Evolutionary conservation across 805 yeast species (phyloP).

Genomic region (Starmerella khaoyaiensis): DNA sequence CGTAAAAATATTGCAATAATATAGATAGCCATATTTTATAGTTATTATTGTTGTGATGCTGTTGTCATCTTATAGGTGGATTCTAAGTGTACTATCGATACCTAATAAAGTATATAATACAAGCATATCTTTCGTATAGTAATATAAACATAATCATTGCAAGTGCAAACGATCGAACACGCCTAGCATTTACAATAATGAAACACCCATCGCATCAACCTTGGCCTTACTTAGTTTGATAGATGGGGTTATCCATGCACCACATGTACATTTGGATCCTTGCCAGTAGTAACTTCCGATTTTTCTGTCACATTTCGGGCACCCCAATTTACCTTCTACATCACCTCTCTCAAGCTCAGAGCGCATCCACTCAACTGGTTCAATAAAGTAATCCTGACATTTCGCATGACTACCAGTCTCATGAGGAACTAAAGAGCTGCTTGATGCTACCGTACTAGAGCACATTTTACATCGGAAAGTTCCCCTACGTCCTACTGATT

Average conservation of each 20-base stretch:
- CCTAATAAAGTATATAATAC: too few relatives aligned
- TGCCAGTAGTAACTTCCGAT: slow-evolving; percentile 91
- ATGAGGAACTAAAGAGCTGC: slow-evolving; percentile 51
- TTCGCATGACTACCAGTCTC: slow-evolving; percentile 14
- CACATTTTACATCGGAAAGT: slow-evolving; percentile 62
- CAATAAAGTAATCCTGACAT: slow-evolving; percentile 79
- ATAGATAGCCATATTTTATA: too few relatives aligned
- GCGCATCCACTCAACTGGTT: slow-evolving; percentile 90
- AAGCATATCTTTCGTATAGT: not conserved
- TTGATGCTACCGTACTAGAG: slow-evolving; percentile 53
- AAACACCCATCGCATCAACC: slow-evolving; percentile 46
- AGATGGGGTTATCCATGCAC: slow-evolving; percentile 91
- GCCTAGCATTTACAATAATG: not conserved
- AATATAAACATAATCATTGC: not conserved
- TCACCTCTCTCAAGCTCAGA: slow-evolving; percentile 58
- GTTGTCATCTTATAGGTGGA: too few relatives aligned
- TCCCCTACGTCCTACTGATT: slow-evolving; percentile 8
- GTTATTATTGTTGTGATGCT: too few relatives aligned
- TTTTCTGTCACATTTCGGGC: slow-evolving; percentile 75
- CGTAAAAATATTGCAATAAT: too few relatives aligned
- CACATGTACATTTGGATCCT: slow-evolving; percentile 89
- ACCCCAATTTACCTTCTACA: slow-evolving; percentile 72
- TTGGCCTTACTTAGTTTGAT: slow-evolving; percentile 67
- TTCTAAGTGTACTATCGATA: too few relatives aligned
- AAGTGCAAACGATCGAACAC: too few relatives aligned